Evolutionary conservation across 768 basidiomycete genomes (phyloP), one percentile per base, ranked within the genome.

Genomic region (Glaciozyma antarctica): DNA sequence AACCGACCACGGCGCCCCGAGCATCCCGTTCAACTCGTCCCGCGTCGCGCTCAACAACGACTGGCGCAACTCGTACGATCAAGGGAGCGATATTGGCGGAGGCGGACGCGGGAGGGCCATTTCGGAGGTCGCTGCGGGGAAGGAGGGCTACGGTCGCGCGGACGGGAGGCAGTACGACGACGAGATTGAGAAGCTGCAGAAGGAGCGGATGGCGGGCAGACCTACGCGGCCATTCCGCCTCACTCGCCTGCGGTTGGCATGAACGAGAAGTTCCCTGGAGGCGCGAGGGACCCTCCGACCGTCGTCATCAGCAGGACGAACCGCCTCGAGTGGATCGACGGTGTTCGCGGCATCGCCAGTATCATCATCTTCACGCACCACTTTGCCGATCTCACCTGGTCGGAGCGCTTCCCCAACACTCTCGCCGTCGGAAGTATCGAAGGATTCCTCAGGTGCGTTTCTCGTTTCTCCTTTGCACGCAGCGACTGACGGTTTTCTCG

Each of bases 291-390:
- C 3, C 43, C 62, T 13, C 68, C 72, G 12, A 65, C 71, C 10
- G 72, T 74, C 61, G 66, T 74, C 54, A 64, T 74, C 61, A 63
- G 60, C 26, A 61, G 73, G 41, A 69, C 67, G 48, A 75, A 74
- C 65, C 73, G 74, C 30, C 66, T 74, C 63, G 73, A 71, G 53
- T 75, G 74, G 74, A 75, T 75, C 59, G 74, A 75, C 60, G 74
- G 74, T 43, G 60, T 75, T 10, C 68, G 74, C 26, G 74, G 74
- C 58, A 57, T 74, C 58, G 74, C 74, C 15, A 70, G 70, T n/a
- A 47, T 75, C 64, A 65, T 75, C 71, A 75, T 75, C 70, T 75
- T 75, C 72, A 72, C 73, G 45, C 74, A 75, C 61, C 73, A 74
- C 62, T 75, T 72, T 59, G 60, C 70, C 57, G 73, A 74, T 60